A percentile compares a stretch with the other conserved stretches of the same genome.
phyloP scores from a whole-genome alignment of 768 basidiomycete genomes.

The Hirschioporus abietinus region DNA sequence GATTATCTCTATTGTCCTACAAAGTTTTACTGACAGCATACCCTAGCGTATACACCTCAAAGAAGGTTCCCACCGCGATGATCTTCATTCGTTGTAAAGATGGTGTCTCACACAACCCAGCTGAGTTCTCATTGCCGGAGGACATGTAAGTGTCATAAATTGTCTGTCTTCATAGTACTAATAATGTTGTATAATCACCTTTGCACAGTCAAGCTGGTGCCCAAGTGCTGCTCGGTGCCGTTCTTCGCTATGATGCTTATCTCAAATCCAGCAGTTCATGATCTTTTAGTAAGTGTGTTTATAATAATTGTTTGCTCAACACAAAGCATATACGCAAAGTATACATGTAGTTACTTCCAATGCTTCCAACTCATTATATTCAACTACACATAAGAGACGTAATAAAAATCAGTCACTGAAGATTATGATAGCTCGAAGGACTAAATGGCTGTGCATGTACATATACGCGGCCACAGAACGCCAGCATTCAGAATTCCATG shows the following conservation, averaged over 20 bases:
- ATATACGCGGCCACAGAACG: too few relatives aligned
- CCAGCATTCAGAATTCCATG: too few relatives aligned
- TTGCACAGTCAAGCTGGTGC: not conserved
- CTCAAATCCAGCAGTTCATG: not conserved
- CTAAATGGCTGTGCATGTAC: too few relatives aligned
- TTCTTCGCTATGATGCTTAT: slow-evolving; percentile 3
- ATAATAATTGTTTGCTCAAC: too few relatives aligned
- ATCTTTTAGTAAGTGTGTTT: too few relatives aligned
- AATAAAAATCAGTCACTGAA: too few relatives aligned
- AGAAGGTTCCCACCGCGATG: slow-evolving; percentile 5
- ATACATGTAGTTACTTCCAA: too few relatives aligned
- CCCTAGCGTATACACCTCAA: slow-evolving; percentile 1
- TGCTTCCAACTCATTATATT: too few relatives aligned
- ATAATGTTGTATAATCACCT: not conserved
- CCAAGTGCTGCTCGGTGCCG: slow-evolving; percentile 3
- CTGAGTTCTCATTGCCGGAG: slow-evolving; percentile 4
- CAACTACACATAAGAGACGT: too few relatives aligned
- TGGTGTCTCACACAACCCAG: slow-evolving; percentile 7
- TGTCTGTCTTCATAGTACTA: not conserved
- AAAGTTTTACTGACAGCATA: not conserved
- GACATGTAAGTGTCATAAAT: slow-evolving; percentile 3
- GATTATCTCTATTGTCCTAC: not conserved
- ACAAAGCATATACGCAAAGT: too few relatives aligned
- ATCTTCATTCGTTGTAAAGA: slow-evolving; percentile 7
- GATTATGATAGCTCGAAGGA: too few relatives aligned